Base-by-base conservation (phyloP, 768 basidiomycete species). In the Fibroporia radiculosa region DNA sequence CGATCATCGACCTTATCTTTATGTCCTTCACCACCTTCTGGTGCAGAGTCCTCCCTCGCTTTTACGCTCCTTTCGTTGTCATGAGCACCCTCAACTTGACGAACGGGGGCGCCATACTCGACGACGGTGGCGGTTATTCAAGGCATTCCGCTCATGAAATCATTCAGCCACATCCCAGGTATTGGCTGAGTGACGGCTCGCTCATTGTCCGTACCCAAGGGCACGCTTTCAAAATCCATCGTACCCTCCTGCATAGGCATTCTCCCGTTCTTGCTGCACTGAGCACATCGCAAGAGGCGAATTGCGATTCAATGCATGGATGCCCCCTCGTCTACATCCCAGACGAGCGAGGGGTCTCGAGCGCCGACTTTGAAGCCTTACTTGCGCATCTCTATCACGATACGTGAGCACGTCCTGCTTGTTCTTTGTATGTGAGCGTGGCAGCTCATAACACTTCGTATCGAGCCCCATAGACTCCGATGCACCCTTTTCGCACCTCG, bases 351-450 rank as follows among this genome's bases (percentile, higher is more conserved):
- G 57, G 61, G 25, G 65, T 75, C 39, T 57, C 54, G 29, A 60
- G 65, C 14, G 55, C 59, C 33, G 82, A 85, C 56, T 68, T 83
- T 5, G 72, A 74, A 38, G 67, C 65, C 1, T 58, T 87, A 38
- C 62, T 86, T n/a, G 69, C 70, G 47, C 74, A 83, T 61, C 55
- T 86, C 24, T 85, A 86, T 56, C 77, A 83, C 55, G 77, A 84
- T 55, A 60, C 60, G 84, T 85, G 62, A 70, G 80, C 74, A 29
- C 23, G 45, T 13, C 37, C 45, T 47, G 18, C 32, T 48, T 27
- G 39, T 38, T 29, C n/a, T 23, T 33, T 26, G 29, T 16, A 19
- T 13, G 6, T 31, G 5, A 7, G 20, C 39, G n/a, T 22, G 16
- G 11, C 35, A 13, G 23, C 24, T 10, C 23, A 37, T 50, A 28